Conservation (phyloP, 345 rosid genomes). For the Gynandropsis gynandra region DNA sequence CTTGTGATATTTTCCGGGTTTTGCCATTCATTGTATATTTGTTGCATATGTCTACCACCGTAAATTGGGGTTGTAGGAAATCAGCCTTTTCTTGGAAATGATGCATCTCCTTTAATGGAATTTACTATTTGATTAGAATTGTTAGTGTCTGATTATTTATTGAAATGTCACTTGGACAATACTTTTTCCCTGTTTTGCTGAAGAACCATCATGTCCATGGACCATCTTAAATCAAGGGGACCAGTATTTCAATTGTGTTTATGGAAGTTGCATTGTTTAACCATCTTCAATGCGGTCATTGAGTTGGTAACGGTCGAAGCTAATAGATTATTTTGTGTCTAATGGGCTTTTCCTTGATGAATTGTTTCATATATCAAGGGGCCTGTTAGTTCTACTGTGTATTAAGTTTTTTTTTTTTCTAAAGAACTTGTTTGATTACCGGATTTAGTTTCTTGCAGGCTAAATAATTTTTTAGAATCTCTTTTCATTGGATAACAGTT, state of each 20-base stretch:
- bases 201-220: background rate
- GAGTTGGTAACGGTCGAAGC: slow-evolving; percentile 2
- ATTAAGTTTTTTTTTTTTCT: background rate
- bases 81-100: slow-evolving; percentile 8
- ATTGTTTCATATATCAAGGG: slow-evolving; percentile 13
- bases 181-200: background rate
- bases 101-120: slow-evolving; percentile 1
- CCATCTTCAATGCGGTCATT: background rate
- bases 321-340: background rate
- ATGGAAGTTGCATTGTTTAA: background rate
- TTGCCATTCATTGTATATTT: background rate
- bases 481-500: too few relatives aligned
- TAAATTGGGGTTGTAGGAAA: background rate
- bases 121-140: background rate
- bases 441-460: too few relatives aligned
- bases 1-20: background rate
- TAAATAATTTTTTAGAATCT: too few relatives aligned
- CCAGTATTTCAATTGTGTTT: slow-evolving; percentile 18
- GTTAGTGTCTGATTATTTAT: background rate
- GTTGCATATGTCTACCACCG: background rate
- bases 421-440: slow-evolving; percentile 1
- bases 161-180: background rate
- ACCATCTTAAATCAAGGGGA: slow-evolving; percentile 21
- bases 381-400: slow-evolving; percentile 9
- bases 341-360: slow-evolving; percentile 5